Evolutionary conservation across 2,329 filamentous ascomycete species (phyloP), one percentile per base, ranked within the genome.

Genomic region (Claviceps capensis): DNA sequence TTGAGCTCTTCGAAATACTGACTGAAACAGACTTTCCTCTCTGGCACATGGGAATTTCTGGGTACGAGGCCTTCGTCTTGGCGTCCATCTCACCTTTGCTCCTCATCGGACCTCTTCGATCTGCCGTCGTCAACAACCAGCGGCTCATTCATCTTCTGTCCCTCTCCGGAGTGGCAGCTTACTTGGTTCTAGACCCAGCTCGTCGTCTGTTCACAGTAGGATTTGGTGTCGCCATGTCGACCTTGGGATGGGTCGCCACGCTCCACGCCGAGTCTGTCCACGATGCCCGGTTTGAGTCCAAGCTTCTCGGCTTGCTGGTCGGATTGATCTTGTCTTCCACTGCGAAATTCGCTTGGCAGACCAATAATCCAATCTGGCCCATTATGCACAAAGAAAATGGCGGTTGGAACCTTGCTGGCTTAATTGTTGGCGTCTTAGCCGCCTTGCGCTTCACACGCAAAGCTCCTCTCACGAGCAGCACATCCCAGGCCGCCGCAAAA

Each of bases 21-120:
- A 52, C 5, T 7, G 1, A 23, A 45, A 42, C 48, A 88, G 85
- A 94, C 68, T 98, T 98, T 66, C 93, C 93, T 14, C 79, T 98
- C 11, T 98, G 93, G 93, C 82, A 96, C 66, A 98, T 98, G 93
- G 93, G 93, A 30, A 94, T 98, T 55, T 97, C 91, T 4, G 93
- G 93, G 56, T 98, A 93, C 64, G 93, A 98, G 69, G 85, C 83
- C 44, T 76, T 95, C 58, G 83, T 98, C 62, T 85, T 97, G 81
- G 80, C 78, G 48, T 91, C 88, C 3, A 68, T 91, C 49, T 86
- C 90, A 4, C 93, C 93, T 0, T 74, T 90, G 41, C 67, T 97
- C 19, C 80, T 98, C 44, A 82, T 89, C 56, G 76, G 76, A 47
- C 73, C 82, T 1, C 54, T 96, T 17, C 84, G 88, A 54, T 78